These are phyloP conservation scores for Colletotrichum camelliae DNA, from an alignment of 2,329 filamentous ascomycete species.

Conservation along the genomic window DNA sequence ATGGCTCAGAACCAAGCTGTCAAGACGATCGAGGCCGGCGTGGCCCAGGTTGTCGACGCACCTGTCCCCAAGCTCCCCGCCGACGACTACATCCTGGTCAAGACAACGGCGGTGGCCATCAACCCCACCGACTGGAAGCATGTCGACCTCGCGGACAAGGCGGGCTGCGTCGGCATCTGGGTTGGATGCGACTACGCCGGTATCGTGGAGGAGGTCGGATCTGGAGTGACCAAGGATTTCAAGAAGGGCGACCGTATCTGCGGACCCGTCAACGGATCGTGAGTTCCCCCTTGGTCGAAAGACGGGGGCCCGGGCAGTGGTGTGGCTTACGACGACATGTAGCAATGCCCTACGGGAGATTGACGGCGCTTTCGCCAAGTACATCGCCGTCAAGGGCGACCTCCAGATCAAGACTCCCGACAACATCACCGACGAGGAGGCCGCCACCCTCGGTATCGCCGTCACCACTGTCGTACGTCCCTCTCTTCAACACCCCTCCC, in stretches of 20 bases:
- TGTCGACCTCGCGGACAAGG: slow-evolving; percentile 27
- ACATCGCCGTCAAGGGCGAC: slow-evolving; percentile 42
- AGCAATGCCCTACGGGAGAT: slow-evolving; percentile 31
- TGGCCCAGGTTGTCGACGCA: slow-evolving; percentile 34
- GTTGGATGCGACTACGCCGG: slow-evolving; percentile 54
- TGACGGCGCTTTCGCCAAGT: slow-evolving; percentile 47
- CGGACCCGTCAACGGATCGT: slow-evolving; percentile 43
- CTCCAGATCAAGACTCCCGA: slow-evolving; percentile 50
- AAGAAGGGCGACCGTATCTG: slow-evolving; percentile 52
- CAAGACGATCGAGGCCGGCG: slow-evolving; percentile 20
- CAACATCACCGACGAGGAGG: slow-evolving; percentile 49
- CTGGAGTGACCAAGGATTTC: slow-evolving; percentile 45
- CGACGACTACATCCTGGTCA: slow-evolving; percentile 37
- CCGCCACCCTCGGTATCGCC: slow-evolving; percentile 48
- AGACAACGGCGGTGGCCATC: slow-evolving; percentile 38
- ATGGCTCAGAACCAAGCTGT: slow-evolving; percentile 23
- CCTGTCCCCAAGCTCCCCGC: slow-evolving; percentile 24
- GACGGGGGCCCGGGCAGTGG: not conserved
- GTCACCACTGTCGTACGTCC: slow-evolving; percentile 44
- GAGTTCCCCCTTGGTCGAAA: not conserved
- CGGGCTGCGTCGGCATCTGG: slow-evolving; percentile 24
- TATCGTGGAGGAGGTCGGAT: slow-evolving; percentile 50
- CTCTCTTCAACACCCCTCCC: not conserved
- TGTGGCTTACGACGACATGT: not conserved
- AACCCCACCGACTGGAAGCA: slow-evolving; percentile 43